Evolutionary conservation across 106 monocot species (phyloP), one percentile per base, ranked within the genome.

Genomic region (Platanthera zijinensis): DNA sequence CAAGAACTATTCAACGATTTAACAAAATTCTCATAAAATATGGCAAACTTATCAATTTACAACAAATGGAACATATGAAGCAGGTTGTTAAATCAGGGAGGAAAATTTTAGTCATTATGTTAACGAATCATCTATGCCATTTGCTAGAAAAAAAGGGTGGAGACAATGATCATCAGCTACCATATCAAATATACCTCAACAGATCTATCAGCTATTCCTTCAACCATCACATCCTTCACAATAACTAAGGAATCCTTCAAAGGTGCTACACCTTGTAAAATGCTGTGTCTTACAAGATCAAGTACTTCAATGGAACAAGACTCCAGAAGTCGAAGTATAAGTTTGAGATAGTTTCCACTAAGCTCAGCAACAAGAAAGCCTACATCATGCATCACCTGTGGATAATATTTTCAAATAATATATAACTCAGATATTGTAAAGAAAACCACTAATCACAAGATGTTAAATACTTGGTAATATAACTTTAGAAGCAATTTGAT

Each of bases 301-400:
- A 80, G 77, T 57, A 92, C 84, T 81, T 93, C 88, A 69, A 52
- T 45, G 15, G 94, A 78, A 67, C 97, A 99, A 77, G 91, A 86
- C 12, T 75, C 81, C 25, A 94, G 89, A 72, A 84, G 79, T 56
- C 72, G 81, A 74, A 80, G 75, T 39, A 99, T 86, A 77, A 89
- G 78, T 32, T 17, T 73, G 70, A 91, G 61, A 72, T 84, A 94
- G 70, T 83, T 73, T 48, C 83, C 85, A 74, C 76, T 67, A 79
- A 91, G 84, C 81, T 95, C 85, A 71, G 30, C 56, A 51, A 82
- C 81, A 68, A 99, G 48, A 77, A 61, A 75, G 71, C 69, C 22
- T 64, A 94, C 76, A 85, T 99, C 97, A 87, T 94, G 94, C 75
- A 92, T 86, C 76, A 99, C 88, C 97, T 99, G 86, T 21, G 85